Conservation (phyloP, 2,329 filamentous ascomycete genomes). For the Arthrobotrys musiformis region DNA sequence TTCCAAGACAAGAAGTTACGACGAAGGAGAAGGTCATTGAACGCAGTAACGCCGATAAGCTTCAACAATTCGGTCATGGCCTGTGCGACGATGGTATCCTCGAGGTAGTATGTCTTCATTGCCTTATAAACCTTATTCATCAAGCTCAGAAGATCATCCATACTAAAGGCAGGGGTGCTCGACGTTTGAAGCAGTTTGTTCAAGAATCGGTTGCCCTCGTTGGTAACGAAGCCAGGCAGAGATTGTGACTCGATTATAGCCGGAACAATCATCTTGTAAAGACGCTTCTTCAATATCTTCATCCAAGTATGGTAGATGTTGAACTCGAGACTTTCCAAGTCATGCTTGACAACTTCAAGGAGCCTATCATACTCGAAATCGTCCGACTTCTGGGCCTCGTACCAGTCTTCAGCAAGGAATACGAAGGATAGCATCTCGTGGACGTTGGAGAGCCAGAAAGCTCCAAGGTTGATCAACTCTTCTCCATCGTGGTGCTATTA, state of each 20-base stretch:
- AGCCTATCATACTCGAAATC: slow-evolving; percentile 99
- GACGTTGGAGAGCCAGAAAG: slow-evolving; percentile 99
- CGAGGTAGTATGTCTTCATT: slow-evolving; percentile 98
- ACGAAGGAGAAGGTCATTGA: slow-evolving; percentile 97
- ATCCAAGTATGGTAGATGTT: slow-evolving; percentile 99
- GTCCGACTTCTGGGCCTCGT: slow-evolving; percentile 98
- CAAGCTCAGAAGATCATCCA: slow-evolving; percentile 96
- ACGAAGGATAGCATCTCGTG: slow-evolving; percentile 99
- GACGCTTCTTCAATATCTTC: slow-evolving; percentile 99
- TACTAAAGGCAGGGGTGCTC: slow-evolving; percentile 94
- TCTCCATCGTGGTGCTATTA: slow-evolving; percentile 86
- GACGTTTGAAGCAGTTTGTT: slow-evolving; percentile 94
- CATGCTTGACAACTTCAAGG: slow-evolving; percentile 98
- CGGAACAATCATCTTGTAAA: slow-evolving; percentile 99
- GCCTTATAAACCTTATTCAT: slow-evolving; percentile 98
- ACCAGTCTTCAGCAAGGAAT: slow-evolving; percentile 99
- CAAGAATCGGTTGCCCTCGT: slow-evolving; percentile 97
- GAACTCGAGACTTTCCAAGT: slow-evolving; percentile 97
- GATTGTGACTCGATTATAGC: slow-evolving; percentile 99
- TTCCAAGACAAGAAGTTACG: slow-evolving; percentile 99
- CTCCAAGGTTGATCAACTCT: slow-evolving; percentile 94
- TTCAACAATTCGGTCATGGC: slow-evolving; percentile 92
- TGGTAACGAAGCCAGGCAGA: slow-evolving; percentile 96
- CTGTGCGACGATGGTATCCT: slow-evolving; percentile 95
- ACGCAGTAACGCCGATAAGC: slow-evolving; percentile 94